Base-by-base conservation (phyloP, 805 yeast species). In the Schwanniomyces occidentalis region DNA sequence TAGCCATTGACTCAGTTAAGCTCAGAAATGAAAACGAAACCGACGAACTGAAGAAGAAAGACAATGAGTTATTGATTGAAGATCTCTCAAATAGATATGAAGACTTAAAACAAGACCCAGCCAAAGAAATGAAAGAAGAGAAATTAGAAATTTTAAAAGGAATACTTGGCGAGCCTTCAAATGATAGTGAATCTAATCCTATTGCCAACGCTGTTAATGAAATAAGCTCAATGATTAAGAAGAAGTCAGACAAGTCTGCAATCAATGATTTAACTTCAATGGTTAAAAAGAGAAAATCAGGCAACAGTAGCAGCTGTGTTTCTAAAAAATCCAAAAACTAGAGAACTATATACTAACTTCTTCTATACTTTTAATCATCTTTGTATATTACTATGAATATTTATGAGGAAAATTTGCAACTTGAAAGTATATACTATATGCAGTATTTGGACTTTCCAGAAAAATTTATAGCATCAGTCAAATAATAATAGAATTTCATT, bases 261-360 rank as follows among this genome's bases (percentile, higher is more conserved):
- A 78, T 81, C 6, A 80, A 82, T 47, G 88, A 82, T 52, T 61
- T 83, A 41, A 75, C 86, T 0, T 62, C 76, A 4, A 66, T 77
- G 68, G 84, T 81, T 7, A 78, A 76, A 51, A 83, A 82, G 60
- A 74, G 75, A 51, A 68, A 61, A 27, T 30, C 51, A 10, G 33
- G 40, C 5, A 24, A 25, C 44, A 16, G 40, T 37, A 16, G 22
- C n/a, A 34, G 14, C 6, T 22, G 34, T 9, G 27, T 16, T 7
- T 20, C 34, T 16, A 44, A 46, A 29, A 42, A 40, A 25, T 16
- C 38, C 12, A 42, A 42, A 16, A 39, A 40, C 9, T 36, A 34
- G 15, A 20, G 22, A 8, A n/a, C n/a, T n/a, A n/a, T n/a, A n/a
- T n/a, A n/a, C n/a, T n/a, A n/a, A n/a, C n/a, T n/a, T n/a, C n/a